A percentile compares a stretch with the other conserved stretches of the same genome.
Evolutionary conservation across 1,284 basidiomycete genomes (phyloP).

Genomic region (Apiotrichum brassicae): DNA sequence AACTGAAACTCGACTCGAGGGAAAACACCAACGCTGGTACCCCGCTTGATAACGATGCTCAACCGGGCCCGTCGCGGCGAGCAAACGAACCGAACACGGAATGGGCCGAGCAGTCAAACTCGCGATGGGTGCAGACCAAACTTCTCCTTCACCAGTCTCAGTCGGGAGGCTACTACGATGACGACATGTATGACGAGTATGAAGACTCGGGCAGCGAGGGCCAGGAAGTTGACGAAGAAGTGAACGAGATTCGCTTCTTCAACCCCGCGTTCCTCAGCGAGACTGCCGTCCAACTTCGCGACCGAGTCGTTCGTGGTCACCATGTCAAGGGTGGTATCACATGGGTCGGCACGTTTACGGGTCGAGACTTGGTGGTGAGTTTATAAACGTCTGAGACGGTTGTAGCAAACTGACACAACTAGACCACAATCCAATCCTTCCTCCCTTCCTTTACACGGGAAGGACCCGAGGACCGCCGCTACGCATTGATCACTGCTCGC

Average conservation of each 20-base stretch:
- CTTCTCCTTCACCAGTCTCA: slow-evolving; percentile 41
- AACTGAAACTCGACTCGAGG: neutral
- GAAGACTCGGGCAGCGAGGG: slow-evolving; percentile 53
- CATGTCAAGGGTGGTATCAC: slow-evolving; percentile 88
- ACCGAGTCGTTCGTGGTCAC: slow-evolving; percentile 73
- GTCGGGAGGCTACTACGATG: slow-evolving; percentile 42
- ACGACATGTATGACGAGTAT: slow-evolving; percentile 46
- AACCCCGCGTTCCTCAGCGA: slow-evolving; percentile 82
- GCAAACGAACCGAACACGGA: slow-evolving; percentile 18
- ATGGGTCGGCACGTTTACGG: slow-evolving; percentile 80
- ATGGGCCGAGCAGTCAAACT: slow-evolving; percentile 32
- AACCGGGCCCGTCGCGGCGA: neutral
- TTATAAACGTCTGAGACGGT: neutral
- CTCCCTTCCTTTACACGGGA: slow-evolving; percentile 69
- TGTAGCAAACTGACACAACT: too few species aligned
- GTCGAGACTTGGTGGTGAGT: slow-evolving; percentile 83
- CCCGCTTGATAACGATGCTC: too few species aligned
- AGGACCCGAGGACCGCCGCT: slow-evolving; percentile 63
- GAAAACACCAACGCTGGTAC: too few species aligned
- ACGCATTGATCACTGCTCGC: slow-evolving; percentile 77
- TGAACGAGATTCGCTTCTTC: slow-evolving; percentile 70
- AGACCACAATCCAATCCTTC: slow-evolving; percentile 75
- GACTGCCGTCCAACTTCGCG: slow-evolving; percentile 76
- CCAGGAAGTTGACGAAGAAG: slow-evolving; percentile 51
- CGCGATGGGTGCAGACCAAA: slow-evolving; percentile 44